Conservation (phyloP, 2,329 filamentous ascomycete genomes). For the Penicillium sp. region DNA sequence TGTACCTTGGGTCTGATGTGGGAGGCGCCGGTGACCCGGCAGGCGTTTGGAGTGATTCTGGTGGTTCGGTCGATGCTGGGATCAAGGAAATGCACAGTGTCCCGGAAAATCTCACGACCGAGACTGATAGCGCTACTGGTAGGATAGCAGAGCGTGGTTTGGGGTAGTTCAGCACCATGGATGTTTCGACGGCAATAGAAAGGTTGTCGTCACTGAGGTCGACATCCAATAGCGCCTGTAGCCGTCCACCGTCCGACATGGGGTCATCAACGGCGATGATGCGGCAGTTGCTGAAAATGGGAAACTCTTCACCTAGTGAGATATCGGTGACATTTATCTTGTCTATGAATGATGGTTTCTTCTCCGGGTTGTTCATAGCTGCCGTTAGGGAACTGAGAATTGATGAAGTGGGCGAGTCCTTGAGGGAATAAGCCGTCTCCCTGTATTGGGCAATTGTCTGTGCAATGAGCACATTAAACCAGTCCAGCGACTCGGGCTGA, state of each 20-base stretch:
- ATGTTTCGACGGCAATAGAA: constrained; percentile 91
- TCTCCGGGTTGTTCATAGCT: constrained; percentile 78
- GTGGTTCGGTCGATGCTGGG: constrained; percentile 54
- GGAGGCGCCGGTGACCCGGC: constrained; percentile 32
- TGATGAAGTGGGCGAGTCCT: constrained; percentile 51
- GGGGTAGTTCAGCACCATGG: constrained; percentile 89
- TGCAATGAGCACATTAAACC: constrained; percentile 97
- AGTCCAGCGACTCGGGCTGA: constrained; percentile 93
- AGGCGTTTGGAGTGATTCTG: constrained; percentile 36
- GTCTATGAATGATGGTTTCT: constrained; percentile 88
- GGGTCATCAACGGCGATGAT: constrained; percentile 74
- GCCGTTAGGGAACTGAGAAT: constrained; percentile 83
- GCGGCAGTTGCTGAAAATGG: constrained; percentile 96
- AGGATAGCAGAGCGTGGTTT: constrained; percentile 84
- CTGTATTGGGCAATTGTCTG: constrained; percentile 96
- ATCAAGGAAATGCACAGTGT: constrained; percentile 93
- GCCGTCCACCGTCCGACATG: constrained; percentile 64
- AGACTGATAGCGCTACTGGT: constrained; percentile 87
- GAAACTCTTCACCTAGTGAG: constrained; percentile 92
- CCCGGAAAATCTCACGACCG: constrained; percentile 89
- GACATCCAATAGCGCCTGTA: constrained; percentile 96
- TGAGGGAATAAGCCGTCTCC: constrained; percentile 86
- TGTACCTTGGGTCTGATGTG: constrained; percentile 14
- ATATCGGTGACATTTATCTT: constrained; percentile 93
- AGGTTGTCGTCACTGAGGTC: constrained; percentile 90